A percentile compares a stretch with the other conserved stretches of the same genome.
Conservation (phyloP, 2,329 filamentous ascomycete genomes). For the Aspergillus clavatus region DNA sequence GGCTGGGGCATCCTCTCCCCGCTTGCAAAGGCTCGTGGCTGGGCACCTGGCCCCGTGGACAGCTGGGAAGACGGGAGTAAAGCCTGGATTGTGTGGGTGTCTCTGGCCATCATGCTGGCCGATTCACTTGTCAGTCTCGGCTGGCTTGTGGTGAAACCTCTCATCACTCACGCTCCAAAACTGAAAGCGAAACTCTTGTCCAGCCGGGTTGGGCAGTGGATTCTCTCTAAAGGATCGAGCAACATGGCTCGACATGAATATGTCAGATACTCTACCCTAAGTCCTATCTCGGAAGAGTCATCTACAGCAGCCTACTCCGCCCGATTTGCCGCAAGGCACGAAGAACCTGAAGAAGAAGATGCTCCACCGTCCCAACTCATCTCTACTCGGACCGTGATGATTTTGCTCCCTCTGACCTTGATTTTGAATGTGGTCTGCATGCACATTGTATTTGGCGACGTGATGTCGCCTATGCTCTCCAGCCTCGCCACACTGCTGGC, state of each 20-base stretch:
- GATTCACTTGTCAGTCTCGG: constrained; percentile 86
- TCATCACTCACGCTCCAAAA: constrained; percentile 47
- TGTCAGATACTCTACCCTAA: constrained; percentile 29
- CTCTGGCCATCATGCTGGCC: constrained; percentile 91
- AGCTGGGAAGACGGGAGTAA: constrained; percentile 94
- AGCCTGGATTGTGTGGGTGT: constrained; percentile 98
- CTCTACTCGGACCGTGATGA: constrained; percentile 61
- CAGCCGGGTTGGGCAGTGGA: constrained; percentile 24
- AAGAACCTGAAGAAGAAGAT: constrained; percentile 51
- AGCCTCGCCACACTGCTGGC: constrained; percentile 78
- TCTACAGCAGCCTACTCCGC: constrained; percentile 8
- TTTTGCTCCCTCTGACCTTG: constrained; percentile 74
- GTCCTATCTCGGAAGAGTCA: constrained; percentile 20
- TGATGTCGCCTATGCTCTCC: constrained; percentile 74
- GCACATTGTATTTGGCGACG: constrained; percentile 72
- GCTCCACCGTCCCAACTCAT: constrained; percentile 81
- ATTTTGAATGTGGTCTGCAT: constrained; percentile 75
- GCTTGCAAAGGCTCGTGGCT: constrained; percentile 75
- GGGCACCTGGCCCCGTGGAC: constrained; percentile 80
- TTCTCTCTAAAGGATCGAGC: constrained; percentile 18
- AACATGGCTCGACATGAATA: constrained; percentile 21
- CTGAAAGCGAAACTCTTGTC: constrained; percentile 29
- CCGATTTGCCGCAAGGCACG: background rate
- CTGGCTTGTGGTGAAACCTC: constrained; percentile 65
- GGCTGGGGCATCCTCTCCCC: constrained; percentile 92